Evolutionary conservation across 1,284 basidiomycete species (phyloP), one percentile per base, ranked within the genome.

Genomic region (Blastosporella zonata): DNA sequence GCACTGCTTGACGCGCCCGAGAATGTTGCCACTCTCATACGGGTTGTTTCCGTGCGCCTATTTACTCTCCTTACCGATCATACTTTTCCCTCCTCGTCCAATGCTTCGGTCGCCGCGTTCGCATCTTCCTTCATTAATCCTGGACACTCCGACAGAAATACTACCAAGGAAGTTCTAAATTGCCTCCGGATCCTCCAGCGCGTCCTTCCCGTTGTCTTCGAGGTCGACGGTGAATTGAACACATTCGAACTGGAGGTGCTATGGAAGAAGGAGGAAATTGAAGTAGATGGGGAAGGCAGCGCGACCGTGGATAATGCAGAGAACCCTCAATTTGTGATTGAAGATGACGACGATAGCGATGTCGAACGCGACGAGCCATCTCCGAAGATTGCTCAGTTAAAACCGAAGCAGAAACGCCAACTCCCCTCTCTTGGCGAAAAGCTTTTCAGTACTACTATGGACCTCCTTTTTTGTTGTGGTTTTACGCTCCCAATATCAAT

Each of bases 391-490:
- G 35, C 64, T 8, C 57, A 54, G 37, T 56, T 57, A 21, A 63
- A 51, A 54, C 23, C 34, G 12, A 68, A 45, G 18, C 34, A 67
- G 41, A 75, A 61, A 61, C 81, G 79, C 57, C 71, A 71, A 12
- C 62, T 82, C 20, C 90, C 91, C 1, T 87, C 88, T 7, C 68
- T 94, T 1, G 88, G 84, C 1, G 90, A 94, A 61, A 77, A 80
- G 53, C 69, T 96, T 21, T 87, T 95, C 58, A 81, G 77, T 57
- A 83, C 84, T 53, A 71, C 90, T 6, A 79, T 93, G 52, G 93
- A 96, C 63, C 72, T 96, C 22, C 67, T 95, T 31, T 97, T 95
- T 67, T 93, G 90, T 61, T 94, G 90, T 58, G 92, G 90, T 9
- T 95, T 96, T 63, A 95, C 90, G 0, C 71, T 96, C 12, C 90